These are phyloP conservation scores for Penicillium sp. DNA, from an alignment of 2,329 filamentous ascomycete species.

Conservation along the genomic window DNA sequence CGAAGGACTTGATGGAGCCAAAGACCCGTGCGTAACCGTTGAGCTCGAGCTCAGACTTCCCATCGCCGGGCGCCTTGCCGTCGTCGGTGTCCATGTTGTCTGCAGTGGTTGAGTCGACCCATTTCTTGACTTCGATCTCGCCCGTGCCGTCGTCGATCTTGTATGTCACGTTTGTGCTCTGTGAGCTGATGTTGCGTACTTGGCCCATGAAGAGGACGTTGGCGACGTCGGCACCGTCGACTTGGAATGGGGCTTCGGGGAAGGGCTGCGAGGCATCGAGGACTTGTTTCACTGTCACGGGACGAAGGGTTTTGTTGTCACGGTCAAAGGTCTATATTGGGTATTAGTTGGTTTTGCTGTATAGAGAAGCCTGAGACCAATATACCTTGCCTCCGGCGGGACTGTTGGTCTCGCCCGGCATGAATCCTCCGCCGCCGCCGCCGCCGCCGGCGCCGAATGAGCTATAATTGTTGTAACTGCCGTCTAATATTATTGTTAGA, in stretches of 20 bases:
- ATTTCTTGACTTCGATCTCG: constrained; percentile 68
- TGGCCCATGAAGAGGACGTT: constrained; percentile 86
- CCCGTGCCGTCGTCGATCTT: constrained; percentile 94
- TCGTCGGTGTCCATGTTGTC: constrained; percentile 48
- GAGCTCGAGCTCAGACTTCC: constrained; percentile 59
- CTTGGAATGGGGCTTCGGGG: constrained; percentile 72
- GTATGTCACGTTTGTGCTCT: constrained; percentile 89
- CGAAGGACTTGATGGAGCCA: constrained; percentile 79
- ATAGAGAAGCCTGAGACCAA: neutral
- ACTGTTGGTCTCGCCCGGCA: constrained; percentile 52
- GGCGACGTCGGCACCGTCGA: constrained; percentile 72
- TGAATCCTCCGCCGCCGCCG: constrained; percentile 59
- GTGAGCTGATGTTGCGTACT: constrained; percentile 79
- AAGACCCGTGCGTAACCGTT: constrained; percentile 82
- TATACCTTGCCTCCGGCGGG: constrained; percentile 43
- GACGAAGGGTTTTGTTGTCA: constrained; percentile 78
- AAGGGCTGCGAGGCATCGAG: constrained; percentile 76
- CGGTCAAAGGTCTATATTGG: constrained; percentile 47
- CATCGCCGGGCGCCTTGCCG: constrained; percentile 40
- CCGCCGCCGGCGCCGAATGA: constrained; percentile 55
- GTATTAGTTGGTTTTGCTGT: neutral
- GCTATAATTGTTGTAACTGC: constrained; percentile 47
- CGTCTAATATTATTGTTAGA: constrained; percentile 26
- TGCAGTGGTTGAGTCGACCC: constrained; percentile 44
- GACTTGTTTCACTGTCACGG: constrained; percentile 93